Percentiles rank a stretch among this genome's conserved stretches.
These are phyloP conservation scores for Agrocybe chaxingu DNA, from an alignment of 768 basidiomycete species.

Conservation along the genomic window DNA sequence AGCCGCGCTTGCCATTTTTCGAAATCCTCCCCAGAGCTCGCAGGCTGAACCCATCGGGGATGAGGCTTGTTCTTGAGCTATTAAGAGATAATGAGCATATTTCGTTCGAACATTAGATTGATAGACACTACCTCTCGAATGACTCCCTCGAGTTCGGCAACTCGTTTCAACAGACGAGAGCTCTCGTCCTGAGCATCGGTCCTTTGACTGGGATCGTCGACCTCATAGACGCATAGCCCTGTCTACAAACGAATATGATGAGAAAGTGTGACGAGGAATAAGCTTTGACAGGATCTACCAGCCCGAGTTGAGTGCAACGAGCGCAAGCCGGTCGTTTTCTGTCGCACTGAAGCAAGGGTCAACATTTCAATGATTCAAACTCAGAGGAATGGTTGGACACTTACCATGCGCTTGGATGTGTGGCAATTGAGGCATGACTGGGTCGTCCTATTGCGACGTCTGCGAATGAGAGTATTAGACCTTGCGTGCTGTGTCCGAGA, in stretches of 20 bases:
- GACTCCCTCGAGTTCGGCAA: slow-evolving; percentile 81
- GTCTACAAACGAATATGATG: slow-evolving; percentile 41
- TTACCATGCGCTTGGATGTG: slow-evolving; percentile 71
- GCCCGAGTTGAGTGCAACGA: slow-evolving; percentile 47
- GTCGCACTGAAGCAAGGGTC: slow-evolving; percentile 33
- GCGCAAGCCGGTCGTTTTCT: slow-evolving; percentile 48
- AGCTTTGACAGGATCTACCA: slow-evolving; percentile 27
- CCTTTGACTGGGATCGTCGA: slow-evolving; percentile 69
- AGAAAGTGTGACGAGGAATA: background rate
- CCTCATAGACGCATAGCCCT: slow-evolving; percentile 81
- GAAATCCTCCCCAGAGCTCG: slow-evolving; percentile 31
- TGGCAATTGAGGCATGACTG: slow-evolving; percentile 75
- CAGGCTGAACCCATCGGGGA: slow-evolving; percentile 57
- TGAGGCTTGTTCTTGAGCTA: slow-evolving; percentile 74
- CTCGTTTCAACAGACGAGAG: slow-evolving; percentile 63
- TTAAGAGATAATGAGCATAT: background rate
- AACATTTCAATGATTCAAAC: background rate
- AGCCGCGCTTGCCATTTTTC: slow-evolving; percentile 23
- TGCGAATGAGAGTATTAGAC: slow-evolving; percentile 14
- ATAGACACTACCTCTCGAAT: slow-evolving; percentile 61
- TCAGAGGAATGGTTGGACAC: slow-evolving; percentile 8
- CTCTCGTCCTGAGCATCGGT: slow-evolving; percentile 57
- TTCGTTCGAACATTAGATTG: slow-evolving; percentile 24
- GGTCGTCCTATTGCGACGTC: slow-evolving; percentile 68
- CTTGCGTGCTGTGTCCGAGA: background rate